Conservation (phyloP, 108 stramenopile genomes). For the Skeletonema marinoi region DNA sequence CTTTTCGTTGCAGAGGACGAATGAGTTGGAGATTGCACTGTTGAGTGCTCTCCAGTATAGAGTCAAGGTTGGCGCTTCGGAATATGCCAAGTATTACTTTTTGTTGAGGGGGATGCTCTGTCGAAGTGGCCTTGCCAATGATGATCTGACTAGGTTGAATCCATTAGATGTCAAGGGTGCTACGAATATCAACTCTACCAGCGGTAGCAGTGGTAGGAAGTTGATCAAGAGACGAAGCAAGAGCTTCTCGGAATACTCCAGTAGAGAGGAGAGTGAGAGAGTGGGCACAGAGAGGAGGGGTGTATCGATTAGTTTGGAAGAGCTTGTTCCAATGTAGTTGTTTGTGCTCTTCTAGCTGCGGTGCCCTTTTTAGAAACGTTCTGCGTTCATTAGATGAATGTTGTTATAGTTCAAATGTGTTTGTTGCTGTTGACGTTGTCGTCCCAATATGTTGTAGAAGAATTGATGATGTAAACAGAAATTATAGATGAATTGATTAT, state of each 20-base stretch:
- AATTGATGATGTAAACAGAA: background rate
- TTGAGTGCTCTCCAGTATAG: constrained; percentile 74
- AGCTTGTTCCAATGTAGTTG: background rate
- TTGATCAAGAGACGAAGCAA: constrained; percentile 1
- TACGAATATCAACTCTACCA: background rate
- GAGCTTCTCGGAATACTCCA: background rate
- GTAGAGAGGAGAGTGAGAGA: constrained; percentile 2
- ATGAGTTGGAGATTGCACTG: constrained; percentile 88
- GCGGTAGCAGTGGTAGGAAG: background rate
- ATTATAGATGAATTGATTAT: background rate
- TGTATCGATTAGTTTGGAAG: background rate
- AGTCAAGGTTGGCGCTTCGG: constrained; percentile 90
- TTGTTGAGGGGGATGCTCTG: constrained; percentile 85
- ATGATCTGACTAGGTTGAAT: constrained; percentile 52
- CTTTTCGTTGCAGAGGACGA: constrained; percentile 89
- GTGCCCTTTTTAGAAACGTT: background rate
- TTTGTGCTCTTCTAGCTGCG: background rate
- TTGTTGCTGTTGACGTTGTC: background rate
- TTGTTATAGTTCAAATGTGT: background rate
- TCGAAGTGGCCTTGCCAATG: constrained; percentile 70
- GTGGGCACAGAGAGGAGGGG: background rate
- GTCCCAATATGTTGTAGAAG: background rate
- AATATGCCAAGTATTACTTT: constrained; percentile 98
- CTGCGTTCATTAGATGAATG: background rate
- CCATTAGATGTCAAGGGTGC: constrained; percentile 81